phyloP scores from a whole-genome alignment of 108 stramenopile genomes.

The Fragilaria crotonensis region DNA sequence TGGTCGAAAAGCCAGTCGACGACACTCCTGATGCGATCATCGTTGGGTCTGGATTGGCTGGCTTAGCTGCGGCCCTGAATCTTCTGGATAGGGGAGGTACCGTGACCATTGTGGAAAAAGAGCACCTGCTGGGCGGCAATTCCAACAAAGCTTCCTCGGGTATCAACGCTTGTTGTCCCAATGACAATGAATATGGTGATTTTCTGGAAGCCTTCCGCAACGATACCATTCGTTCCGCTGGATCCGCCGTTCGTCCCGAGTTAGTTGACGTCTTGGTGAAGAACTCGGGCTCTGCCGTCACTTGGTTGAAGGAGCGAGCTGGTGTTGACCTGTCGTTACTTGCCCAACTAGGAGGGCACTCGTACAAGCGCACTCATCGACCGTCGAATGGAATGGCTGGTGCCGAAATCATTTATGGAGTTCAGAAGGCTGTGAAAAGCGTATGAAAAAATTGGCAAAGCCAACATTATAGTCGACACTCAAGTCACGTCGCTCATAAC shows the following conservation, averaged over 20 bases:
- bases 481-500: constrained; percentile 35
- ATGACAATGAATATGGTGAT: constrained; percentile 46
- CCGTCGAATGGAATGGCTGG: constrained; percentile 74
- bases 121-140: constrained; percentile 84
- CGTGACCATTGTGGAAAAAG: constrained; percentile 84
- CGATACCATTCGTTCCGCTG: constrained; percentile 59
- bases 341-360: constrained; percentile 75
- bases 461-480: constrained; percentile 22
- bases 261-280: constrained; percentile 56
- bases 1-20: constrained; percentile 6
- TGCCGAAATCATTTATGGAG: constrained; percentile 59
- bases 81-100: constrained; percentile 81
- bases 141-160: constrained; percentile 92
- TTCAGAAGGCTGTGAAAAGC: constrained; percentile 58
- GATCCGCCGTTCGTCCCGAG: constrained; percentile 28
- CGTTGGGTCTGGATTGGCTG: constrained; percentile 86
- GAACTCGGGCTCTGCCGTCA: constrained; percentile 50
- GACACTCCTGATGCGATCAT: constrained; percentile 82
- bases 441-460: constrained; percentile 48
- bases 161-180: constrained; percentile 82
- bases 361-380: constrained; percentile 55
- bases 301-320: constrained; percentile 62
- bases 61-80: constrained; percentile 76
- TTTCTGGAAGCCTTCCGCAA: constrained; percentile 42
- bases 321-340: constrained; percentile 58